Percentiles rank a stretch among this genome's conserved stretches.
Evolutionary conservation across 371 early-diverging fungal genomes (phyloP).

Genomic region (Saksenaea oblongispora): DNA sequence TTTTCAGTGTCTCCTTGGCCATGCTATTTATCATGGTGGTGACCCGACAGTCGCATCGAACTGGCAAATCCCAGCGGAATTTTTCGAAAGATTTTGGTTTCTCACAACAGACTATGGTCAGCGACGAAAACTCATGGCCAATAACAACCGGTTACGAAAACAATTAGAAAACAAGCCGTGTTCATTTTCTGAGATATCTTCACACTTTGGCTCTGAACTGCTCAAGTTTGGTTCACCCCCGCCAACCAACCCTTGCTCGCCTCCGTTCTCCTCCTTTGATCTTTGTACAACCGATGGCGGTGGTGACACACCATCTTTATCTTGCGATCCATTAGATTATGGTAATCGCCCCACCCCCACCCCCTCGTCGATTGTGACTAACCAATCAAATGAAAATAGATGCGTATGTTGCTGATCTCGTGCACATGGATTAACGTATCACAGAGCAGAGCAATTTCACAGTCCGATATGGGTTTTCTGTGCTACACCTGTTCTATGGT

Average conservation of each 20-base stretch:
- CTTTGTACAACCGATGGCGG: background rate
- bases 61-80: slow-evolving; percentile 46
- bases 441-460: background rate
- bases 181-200: background rate
- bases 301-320: background rate
- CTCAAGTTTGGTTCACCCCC: background rate
- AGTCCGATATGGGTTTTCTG: no score
- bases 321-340: background rate
- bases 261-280: background rate
- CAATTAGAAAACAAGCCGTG: background rate
- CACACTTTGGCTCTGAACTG: background rate
- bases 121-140: slow-evolving; percentile 29
- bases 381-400: background rate
- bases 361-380: background rate
- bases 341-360: background rate
- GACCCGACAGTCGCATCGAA: slow-evolving; percentile 49
- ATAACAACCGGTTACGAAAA: background rate
- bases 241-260: background rate
- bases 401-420: background rate
- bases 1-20: slow-evolving; percentile 39
- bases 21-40: slow-evolving; percentile 49
- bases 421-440: background rate
- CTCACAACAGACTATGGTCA: slow-evolving; percentile 27
- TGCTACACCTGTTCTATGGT: no score
- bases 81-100: slow-evolving; percentile 52